Evolutionary conservation across 306 rosid species (phyloP).

Genomic region (Dryas alaskensis): DNA sequence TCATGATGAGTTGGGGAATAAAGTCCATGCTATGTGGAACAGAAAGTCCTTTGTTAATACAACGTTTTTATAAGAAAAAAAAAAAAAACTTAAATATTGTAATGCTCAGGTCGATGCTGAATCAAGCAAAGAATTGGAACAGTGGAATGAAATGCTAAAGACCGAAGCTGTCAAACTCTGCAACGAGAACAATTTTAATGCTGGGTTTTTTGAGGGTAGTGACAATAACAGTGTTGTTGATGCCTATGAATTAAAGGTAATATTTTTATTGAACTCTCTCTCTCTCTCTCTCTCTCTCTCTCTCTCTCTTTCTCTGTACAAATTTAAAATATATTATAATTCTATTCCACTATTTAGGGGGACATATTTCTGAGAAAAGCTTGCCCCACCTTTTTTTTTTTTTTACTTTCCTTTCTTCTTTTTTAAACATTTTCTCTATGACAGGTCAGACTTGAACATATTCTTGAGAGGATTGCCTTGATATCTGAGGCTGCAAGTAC

Average conservation of each 20-base stretch:
- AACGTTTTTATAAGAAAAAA: neutral
- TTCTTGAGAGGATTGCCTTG: slow-evolving; percentile 83
- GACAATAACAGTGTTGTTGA: slow-evolving; percentile 75
- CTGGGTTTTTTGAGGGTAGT: slow-evolving; percentile 93
- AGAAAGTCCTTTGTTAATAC: neutral
- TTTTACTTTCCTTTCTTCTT: neutral
- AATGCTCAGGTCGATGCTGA: slow-evolving; percentile 76
- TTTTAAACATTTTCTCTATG: neutral
- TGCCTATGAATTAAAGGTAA: slow-evolving; percentile 93
- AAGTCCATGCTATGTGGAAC: neutral
- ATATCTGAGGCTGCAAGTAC: slow-evolving; percentile 94
- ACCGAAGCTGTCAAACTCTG: slow-evolving; percentile 80
- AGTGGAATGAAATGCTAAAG: slow-evolving; percentile 96
- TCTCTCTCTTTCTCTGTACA: neutral
- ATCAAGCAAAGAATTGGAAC: slow-evolving; percentile 84
- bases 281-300: neutral
- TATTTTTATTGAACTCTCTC: slow-evolving; percentile 5
- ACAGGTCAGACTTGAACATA: slow-evolving; percentile 96
- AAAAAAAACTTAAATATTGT: slow-evolving; percentile 11
- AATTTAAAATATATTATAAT: slow-evolving; percentile 1
- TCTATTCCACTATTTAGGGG: slow-evolving; percentile 14
- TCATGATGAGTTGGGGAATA: neutral
- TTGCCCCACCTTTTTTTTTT: neutral
- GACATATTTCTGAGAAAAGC: neutral
- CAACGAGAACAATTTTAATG: slow-evolving; percentile 83